A percentile compares a stretch with the other conserved stretches of the same genome.
Evolutionary conservation across 768 basidiomycete genomes (phyloP).

Genomic region (Suillus discolor): DNA sequence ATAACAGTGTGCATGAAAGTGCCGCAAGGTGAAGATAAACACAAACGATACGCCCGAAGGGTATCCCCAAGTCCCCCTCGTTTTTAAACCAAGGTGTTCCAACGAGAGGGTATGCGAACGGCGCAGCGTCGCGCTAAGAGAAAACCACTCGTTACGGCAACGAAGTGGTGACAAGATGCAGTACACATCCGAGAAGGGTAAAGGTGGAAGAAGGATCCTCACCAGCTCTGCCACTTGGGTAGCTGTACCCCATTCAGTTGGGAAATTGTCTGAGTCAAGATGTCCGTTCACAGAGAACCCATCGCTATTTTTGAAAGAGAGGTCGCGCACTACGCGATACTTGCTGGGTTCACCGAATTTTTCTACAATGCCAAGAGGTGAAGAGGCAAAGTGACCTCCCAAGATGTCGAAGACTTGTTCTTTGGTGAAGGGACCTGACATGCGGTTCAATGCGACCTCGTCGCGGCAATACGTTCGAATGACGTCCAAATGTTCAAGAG

Average conservation of each 20-base stretch:
- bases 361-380: background rate
- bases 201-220: background rate
- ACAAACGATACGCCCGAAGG: too few species aligned
- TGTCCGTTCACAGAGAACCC: conserved; percentile 14
- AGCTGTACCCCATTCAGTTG: background rate
- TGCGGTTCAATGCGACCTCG: conserved; percentile 4
- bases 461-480: conserved; percentile 6
- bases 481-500: conserved; percentile 6
- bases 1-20: too few species aligned
- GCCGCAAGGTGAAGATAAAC: too few species aligned
- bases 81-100: too few species aligned
- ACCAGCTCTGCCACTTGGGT: background rate
- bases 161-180: too few species aligned
- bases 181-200: too few species aligned
- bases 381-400: background rate
- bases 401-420: background rate
- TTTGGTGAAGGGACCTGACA: conserved; percentile 7
- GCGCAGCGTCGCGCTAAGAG: too few species aligned
- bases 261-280: background rate
- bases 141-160: too few species aligned
- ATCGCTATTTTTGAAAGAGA: conserved; percentile 15
- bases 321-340: conserved; percentile 20
- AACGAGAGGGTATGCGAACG: too few species aligned
- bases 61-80: too few species aligned
- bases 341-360: conserved; percentile 6